Conservation (phyloP, 169 alveolate species). For the Eimeria falciformis region DNA sequence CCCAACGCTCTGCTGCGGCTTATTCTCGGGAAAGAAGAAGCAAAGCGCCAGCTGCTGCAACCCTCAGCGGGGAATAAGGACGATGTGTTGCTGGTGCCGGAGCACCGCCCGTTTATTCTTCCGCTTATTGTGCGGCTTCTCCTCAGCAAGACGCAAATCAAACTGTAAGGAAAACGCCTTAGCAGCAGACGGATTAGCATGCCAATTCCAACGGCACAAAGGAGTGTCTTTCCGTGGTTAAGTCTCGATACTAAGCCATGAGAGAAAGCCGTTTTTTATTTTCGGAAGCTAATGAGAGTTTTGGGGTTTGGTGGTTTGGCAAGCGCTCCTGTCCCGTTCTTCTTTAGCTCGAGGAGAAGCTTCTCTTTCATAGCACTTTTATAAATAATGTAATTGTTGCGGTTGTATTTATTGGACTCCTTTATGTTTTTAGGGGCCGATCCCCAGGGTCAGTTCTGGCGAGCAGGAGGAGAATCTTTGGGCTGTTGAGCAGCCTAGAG, state of each 20-base stretch:
- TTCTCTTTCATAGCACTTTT: too few species aligned
- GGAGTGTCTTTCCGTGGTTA: too few species aligned
- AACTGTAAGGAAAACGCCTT: background rate
- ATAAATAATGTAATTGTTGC: too few species aligned
- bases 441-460: slow-evolving; percentile 53
- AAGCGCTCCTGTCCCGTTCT: too few species aligned
- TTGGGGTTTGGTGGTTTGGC: too few species aligned
- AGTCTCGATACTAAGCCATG: too few species aligned
- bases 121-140: slow-evolving; percentile 63
- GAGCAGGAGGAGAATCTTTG: slow-evolving; percentile 35
- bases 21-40: slow-evolving; percentile 43
- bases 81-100: slow-evolving; percentile 30
- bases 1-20: slow-evolving; percentile 58
- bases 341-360: too few species aligned
- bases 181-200: too few species aligned
- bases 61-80: slow-evolving; percentile 20
- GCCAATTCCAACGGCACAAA: too few species aligned
- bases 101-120: slow-evolving; percentile 55
- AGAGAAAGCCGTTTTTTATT: too few species aligned
- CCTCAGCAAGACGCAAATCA: slow-evolving; percentile 50
- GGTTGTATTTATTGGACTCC: background rate
- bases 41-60: slow-evolving; percentile 20
- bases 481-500: slow-evolving; percentile 56
- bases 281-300: too few species aligned
- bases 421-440: slow-evolving; percentile 55